Conservation (phyloP, 495 filamentous ascomycete species). For the Podospora bellae-mahoneyi region DNA sequence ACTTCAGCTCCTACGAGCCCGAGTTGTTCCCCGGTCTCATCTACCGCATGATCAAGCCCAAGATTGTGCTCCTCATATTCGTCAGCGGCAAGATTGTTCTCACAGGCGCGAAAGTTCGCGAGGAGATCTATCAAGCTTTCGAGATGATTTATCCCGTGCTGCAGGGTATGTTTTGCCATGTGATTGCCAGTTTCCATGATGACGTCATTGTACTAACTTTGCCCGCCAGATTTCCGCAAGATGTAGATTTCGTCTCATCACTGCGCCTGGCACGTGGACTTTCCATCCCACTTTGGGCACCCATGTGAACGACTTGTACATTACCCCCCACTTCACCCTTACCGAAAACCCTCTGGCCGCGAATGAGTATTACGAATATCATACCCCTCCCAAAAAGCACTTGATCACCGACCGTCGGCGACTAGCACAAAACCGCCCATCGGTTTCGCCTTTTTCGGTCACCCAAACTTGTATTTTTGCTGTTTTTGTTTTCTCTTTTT, state of each 20-base stretch:
- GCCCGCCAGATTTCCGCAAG: constrained; percentile 47
- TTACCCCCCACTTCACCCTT: constrained; percentile 19
- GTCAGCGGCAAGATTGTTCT: constrained; percentile 98
- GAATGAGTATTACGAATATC: constrained; percentile 47
- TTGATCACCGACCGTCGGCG: constrained; percentile 8
- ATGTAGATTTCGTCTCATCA: constrained; percentile 34
- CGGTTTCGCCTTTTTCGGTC: constrained; percentile 16
- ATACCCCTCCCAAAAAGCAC: constrained; percentile 24
- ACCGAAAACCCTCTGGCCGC: constrained; percentile 45
- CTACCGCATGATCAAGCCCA: constrained; percentile 99
- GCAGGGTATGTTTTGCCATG: constrained; percentile 59
- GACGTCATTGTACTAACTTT: constrained; percentile 19
- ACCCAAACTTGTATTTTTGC: constrained; percentile 33
- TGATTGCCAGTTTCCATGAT: constrained; percentile 23
- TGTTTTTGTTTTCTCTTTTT: constrained; percentile 15
- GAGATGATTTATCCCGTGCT: constrained; percentile 99
- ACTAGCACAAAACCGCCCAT: background rate
- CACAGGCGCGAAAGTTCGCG: constrained; percentile 95
- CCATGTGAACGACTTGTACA: constrained; percentile 20
- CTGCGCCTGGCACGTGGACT: constrained; percentile 8
- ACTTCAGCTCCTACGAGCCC: constrained; percentile 98
- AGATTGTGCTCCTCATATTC: constrained; percentile 98
- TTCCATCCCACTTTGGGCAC: background rate
- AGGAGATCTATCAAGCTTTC: constrained; percentile 98
- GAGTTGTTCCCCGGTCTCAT: constrained; percentile 98